Evolutionary conservation across 352 stramenopile genomes (phyloP).

Genomic region (Hyaloperonospora brassicae): DNA sequence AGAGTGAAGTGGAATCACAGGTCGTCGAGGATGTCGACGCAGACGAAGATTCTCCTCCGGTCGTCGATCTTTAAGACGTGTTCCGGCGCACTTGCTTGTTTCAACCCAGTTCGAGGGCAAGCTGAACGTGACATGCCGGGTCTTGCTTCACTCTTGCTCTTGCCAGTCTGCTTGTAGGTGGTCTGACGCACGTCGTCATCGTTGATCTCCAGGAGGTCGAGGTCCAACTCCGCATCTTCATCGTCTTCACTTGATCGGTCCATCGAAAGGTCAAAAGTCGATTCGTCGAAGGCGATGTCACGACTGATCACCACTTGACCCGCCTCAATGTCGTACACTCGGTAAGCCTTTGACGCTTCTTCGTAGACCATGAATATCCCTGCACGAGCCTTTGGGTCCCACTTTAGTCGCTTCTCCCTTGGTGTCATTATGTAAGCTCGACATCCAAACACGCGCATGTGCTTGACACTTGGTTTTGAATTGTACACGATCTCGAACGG

Average conservation of each 20-base stretch:
- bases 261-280: background rate
- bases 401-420: constrained; percentile 4
- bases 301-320: background rate
- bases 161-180: background rate
- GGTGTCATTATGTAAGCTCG: background rate
- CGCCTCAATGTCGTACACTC: constrained; percentile 2
- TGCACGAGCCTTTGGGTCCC: background rate
- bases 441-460: constrained; percentile 2
- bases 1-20: too few species aligned
- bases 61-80: too few species aligned
- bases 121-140: too few species aligned
- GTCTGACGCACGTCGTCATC: background rate
- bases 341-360: constrained; percentile 4
- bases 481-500: too few species aligned
- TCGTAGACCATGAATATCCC: background rate
- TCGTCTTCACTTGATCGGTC: too few species aligned
- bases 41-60: too few species aligned
- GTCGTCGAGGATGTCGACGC: too few species aligned
- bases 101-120: too few species aligned
- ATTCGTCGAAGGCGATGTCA: background rate
- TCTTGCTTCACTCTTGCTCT: background rate
- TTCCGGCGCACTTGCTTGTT: too few species aligned
- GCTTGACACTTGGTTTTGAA: too few species aligned
- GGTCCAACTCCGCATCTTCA: too few species aligned
- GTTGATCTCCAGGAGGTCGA: background rate